These are phyloP conservation scores for Borovskyia barvae DNA, from an alignment of 208 protist species.

Conservation along the genomic window DNA sequence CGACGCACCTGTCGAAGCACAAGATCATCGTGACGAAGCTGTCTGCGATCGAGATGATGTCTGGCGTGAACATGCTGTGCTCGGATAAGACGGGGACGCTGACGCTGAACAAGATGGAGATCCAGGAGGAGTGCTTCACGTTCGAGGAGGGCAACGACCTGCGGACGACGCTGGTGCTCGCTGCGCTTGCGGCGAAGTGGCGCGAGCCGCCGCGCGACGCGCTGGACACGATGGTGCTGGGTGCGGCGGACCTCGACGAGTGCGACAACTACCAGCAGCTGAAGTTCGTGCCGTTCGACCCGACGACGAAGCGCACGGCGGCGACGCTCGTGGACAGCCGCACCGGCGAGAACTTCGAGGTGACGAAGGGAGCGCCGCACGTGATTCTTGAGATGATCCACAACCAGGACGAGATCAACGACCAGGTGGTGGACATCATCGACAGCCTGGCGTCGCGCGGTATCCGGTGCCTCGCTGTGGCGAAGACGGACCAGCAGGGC, in stretches of 20 bases:
- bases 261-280: conserved; percentile 81
- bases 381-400: conserved; percentile 73
- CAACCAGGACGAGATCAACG: conserved; percentile 79
- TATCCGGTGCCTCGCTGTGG: conserved; percentile 74
- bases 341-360: conserved; percentile 69
- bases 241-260: conserved; percentile 67
- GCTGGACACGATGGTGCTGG: conserved; percentile 88
- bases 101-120: conserved; percentile 93
- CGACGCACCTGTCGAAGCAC: conserved; percentile 88
- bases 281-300: conserved; percentile 41
- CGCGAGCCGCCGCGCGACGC: conserved; percentile 87
- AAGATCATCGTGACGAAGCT: conserved; percentile 94
- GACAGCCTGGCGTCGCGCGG: conserved; percentile 60
- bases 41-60: conserved; percentile 91
- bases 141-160: conserved; percentile 69
- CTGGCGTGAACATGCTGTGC: conserved; percentile 91
- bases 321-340: conserved; percentile 58
- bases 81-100: conserved; percentile 95
- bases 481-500: conserved; percentile 48
- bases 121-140: conserved; percentile 74
- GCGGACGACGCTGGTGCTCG: conserved; percentile 57
- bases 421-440: conserved; percentile 71
- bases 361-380: conserved; percentile 89
- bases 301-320: conserved; percentile 17
- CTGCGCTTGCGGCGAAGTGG: conserved; percentile 90